These are phyloP conservation scores for Carpinus fangiana DNA, from an alignment of 306 rosid genomes.

Conservation along the genomic window DNA sequence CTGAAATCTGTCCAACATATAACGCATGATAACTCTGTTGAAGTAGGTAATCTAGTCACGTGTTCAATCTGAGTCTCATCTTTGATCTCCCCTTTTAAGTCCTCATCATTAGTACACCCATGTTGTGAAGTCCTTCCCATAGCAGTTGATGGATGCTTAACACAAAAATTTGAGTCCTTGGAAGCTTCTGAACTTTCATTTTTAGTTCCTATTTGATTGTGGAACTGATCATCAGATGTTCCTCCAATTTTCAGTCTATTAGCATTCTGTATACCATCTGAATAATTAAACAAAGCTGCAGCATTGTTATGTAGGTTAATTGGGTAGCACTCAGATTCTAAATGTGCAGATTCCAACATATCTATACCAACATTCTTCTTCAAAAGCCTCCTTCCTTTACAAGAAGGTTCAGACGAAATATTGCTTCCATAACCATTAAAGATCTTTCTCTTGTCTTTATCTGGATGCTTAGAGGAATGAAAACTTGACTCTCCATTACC, in stretches of 20 bases:
- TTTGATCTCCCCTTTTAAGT: conserved; percentile 23
- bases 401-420: conserved; percentile 43
- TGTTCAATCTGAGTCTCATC: conserved; percentile 31
- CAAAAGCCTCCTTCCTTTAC: conserved; percentile 49
- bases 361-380: conserved; percentile 27
- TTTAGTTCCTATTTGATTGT: conserved; percentile 25
- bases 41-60: conserved; percentile 33
- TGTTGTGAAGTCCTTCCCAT: conserved; percentile 37
- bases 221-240: conserved; percentile 35
- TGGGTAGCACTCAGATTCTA: conserved; percentile 35
- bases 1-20: conserved; percentile 85
- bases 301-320: conserved; percentile 19
- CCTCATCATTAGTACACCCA: conserved; percentile 37
- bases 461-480: conserved; percentile 38
- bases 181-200: conserved; percentile 32
- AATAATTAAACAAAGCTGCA: conserved; percentile 38
- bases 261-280: conserved; percentile 24
- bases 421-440: conserved; percentile 22
- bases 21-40: conserved; percentile 74
- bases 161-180: conserved; percentile 24
- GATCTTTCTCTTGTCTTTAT: conserved; percentile 50
- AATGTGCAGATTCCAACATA: conserved; percentile 27
- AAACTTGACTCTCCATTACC: conserved; percentile 36
- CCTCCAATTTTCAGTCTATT: conserved; percentile 36
- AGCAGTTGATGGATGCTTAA: conserved; percentile 34